These are phyloP conservation scores for Alternaria sp. DNA, from an alignment of 2,329 filamentous ascomycete species.

Conservation along the genomic window DNA sequence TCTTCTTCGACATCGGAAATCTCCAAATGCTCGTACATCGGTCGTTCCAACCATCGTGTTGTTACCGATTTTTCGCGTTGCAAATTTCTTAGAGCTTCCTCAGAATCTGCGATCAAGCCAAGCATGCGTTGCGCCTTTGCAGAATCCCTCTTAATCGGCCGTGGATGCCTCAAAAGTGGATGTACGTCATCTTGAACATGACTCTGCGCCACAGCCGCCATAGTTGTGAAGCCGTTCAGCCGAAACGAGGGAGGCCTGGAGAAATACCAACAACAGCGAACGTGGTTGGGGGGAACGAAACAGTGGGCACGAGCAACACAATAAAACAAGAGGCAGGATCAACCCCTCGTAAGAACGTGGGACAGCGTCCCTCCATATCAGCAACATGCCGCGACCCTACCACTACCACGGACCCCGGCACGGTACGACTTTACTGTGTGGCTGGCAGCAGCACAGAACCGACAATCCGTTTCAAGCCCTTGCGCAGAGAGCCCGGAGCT, in stretches of 20 bases:
- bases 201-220: conserved; percentile 31
- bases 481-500: conserved; percentile 18
- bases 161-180: conserved; percentile 32
- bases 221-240: conserved; percentile 8
- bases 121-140: conserved; percentile 38
- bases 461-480: conserved; percentile 30
- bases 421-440: conserved; percentile 28
- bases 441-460: conserved; percentile 27
- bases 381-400: conserved; percentile 25
- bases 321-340: conserved; percentile 24
- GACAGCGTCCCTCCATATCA: conserved; percentile 31
- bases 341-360: conserved; percentile 28
- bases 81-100: conserved; percentile 22
- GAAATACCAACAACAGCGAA: conserved; percentile 12
- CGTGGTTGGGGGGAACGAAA: conserved; percentile 10
- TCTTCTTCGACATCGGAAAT: conserved; percentile 24
- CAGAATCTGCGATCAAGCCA: conserved; percentile 30
- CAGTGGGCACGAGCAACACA: conserved; percentile 20
- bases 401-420: conserved; percentile 19
- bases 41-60: conserved; percentile 37
- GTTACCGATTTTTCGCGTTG: conserved; percentile 33
- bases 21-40: conserved; percentile 30
- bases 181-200: conserved; percentile 27
- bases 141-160: conserved; percentile 33
- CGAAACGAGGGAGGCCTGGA: conserved; percentile 8